Percentiles rank a stretch among this genome's conserved stretches.
These are phyloP conservation scores for Erigeron canadensis DNA, from an alignment of 129 eudicot species.

Conservation along the genomic window DNA sequence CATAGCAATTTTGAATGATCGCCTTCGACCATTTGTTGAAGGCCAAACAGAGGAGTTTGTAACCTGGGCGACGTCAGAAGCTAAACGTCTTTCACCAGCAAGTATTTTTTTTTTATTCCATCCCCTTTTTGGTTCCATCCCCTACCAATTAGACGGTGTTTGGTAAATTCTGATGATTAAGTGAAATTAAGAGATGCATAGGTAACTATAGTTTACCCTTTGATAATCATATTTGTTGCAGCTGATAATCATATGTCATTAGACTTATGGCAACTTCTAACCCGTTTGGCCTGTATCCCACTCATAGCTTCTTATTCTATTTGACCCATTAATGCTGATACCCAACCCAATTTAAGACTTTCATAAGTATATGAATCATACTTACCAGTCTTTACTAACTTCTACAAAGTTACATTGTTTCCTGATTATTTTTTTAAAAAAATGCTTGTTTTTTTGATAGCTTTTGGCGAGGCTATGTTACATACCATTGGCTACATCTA, in stretches of 20 bases:
- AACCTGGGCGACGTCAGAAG: constrained; percentile 74
- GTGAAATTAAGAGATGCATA: too few species aligned
- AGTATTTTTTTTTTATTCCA: constrained; percentile 40
- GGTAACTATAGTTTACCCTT: neutral
- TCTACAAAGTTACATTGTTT: neutral
- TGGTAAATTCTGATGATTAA: neutral
- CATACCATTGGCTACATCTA: constrained; percentile 87
- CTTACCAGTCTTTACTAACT: too few species aligned
- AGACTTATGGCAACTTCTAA: neutral
- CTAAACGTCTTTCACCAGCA: constrained; percentile 71
- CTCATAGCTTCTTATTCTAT: neutral
- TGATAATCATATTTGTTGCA: too few species aligned
- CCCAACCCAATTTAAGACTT: neutral
- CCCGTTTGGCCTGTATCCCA: neutral
- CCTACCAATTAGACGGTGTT: neutral
- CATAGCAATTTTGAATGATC: constrained; percentile 47
- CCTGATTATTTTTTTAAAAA: neutral
- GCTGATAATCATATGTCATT: neutral
- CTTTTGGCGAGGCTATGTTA: constrained; percentile 88
- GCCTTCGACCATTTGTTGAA: constrained; percentile 63
- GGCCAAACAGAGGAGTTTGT: constrained; percentile 64
- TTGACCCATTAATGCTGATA: neutral
- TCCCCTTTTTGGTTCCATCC: neutral
- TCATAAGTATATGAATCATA: too few species aligned
- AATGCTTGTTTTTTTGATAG: constrained; percentile 36